These are phyloP conservation scores for Ochetophila trinervis DNA, from an alignment of 306 rosid species.

Conservation along the genomic window DNA sequence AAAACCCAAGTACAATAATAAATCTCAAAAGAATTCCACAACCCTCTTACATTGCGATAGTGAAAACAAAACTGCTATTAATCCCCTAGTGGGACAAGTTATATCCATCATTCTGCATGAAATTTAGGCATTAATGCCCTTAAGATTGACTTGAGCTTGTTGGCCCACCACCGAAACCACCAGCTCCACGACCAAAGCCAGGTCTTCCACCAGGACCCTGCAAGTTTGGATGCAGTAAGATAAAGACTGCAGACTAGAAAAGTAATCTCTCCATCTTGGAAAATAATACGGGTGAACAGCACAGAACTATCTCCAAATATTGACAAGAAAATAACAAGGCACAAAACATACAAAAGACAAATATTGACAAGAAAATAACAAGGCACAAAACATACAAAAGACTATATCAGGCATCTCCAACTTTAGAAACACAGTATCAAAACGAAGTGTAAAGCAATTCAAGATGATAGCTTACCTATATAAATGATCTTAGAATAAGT, in stretches of 20 bases:
- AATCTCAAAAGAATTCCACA: slow-evolving; percentile 8
- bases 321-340: too few relatives aligned
- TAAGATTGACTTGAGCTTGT: slow-evolving; percentile 48
- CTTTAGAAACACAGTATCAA: too few relatives aligned
- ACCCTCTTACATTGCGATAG: background rate
- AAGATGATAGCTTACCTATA: too few relatives aligned
- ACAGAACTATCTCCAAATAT: too few relatives aligned
- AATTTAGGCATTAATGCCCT: background rate
- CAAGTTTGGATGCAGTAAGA: background rate
- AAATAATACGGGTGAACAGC: too few relatives aligned
- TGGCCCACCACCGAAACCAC: slow-evolving; percentile 44
- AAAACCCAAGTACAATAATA: slow-evolving; percentile 4
- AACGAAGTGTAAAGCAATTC: too few relatives aligned
- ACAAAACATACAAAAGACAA: too few relatives aligned
- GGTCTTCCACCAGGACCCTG: slow-evolving; percentile 48
- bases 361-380: too few relatives aligned
- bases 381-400: background rate
- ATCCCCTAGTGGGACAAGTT: background rate
- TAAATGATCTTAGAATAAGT: too few relatives aligned
- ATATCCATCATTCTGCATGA: too few relatives aligned
- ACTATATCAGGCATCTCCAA: background rate
- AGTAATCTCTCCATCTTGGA: background rate
- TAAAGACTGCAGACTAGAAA: background rate
- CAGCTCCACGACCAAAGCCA: slow-evolving; percentile 55
- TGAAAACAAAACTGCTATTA: slow-evolving; percentile 12